A percentile compares a stretch with the other conserved stretches of the same genome.
Conservation (phyloP, 495 filamentous ascomycete genomes). For the Staphylotrichum tortipilum region DNA sequence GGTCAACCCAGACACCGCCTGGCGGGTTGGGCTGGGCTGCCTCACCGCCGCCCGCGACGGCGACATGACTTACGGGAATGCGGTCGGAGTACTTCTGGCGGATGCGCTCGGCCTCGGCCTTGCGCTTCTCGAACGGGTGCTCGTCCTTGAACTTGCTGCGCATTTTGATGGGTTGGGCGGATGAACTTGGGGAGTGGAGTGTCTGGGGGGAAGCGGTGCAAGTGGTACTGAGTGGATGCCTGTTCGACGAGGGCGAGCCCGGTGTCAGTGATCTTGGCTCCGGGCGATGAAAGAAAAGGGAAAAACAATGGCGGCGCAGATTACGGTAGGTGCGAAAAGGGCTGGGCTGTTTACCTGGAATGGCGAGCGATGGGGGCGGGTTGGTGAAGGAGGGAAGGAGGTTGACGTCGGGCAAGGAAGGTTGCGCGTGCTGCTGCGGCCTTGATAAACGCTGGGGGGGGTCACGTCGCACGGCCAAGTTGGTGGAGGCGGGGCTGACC, state of each 20-base stretch:
- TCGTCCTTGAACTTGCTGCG: conserved; percentile 99
- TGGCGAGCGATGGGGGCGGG: no score
- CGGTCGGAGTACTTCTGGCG: conserved; percentile 98
- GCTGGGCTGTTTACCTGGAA: no score
- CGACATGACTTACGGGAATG: conserved; percentile 72
- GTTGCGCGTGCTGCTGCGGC: conserved; percentile 17
- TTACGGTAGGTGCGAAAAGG: no score
- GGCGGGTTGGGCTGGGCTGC: no score
- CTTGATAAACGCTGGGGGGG: conserved; percentile 17
- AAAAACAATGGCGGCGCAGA: no score
- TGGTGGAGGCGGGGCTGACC: conserved; percentile 22
- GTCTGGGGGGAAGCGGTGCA: no score
- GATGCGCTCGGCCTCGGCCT: conserved; percentile 98
- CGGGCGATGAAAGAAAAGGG: no score
- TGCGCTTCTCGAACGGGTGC: conserved; percentile 98
- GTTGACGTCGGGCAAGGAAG: conserved; percentile 5
- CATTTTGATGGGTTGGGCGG: conserved; percentile 51
- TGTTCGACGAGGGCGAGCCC: no score
- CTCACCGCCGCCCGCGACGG: conserved; percentile 9
- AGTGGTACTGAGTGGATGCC: no score
- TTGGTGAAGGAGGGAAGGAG: no score
- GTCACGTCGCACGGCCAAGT: conserved; percentile 1
- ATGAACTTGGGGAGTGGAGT: neutral
- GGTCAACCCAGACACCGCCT: neutral
- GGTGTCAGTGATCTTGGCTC: no score